Evolutionary conservation across 768 basidiomycete genomes (phyloP), one percentile per base, ranked within the genome.

Genomic region (Kwoniella shandongensis): DNA sequence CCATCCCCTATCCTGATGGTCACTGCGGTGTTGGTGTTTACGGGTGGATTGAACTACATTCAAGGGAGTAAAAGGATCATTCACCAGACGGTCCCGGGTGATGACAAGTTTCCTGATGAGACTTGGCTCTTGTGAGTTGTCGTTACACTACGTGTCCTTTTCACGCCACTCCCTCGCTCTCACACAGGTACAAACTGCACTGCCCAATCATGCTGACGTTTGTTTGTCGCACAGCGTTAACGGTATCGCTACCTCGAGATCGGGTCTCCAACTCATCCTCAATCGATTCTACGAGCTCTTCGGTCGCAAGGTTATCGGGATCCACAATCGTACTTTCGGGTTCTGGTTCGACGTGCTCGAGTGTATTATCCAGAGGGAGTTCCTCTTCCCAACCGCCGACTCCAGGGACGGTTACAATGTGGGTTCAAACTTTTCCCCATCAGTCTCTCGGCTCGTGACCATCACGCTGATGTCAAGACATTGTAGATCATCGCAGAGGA

Each of bases 281-380:
- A 47, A 61, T 42, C 38, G 32, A 15, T 57, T 69, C 15, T 45
- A 63, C 49, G 25, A 15, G 0, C 26, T 56, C n/a, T 73, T 73
- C 48, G 57, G 57, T 5, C 57, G 71, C 2, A 46, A 50, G 10
- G 54, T 73, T 41, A 65, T 49, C 12, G 71, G 68, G 1, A 57
- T 73, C 36, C 56, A 67, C 57, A 73, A 73, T 45, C 48, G 59
- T 32, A 66, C 67, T 12, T 53, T 45, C 22, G 71, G 71, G n/a
- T 47, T 73, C 40, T 62, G 66, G 56, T 70, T 66, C 38, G 71
- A 73, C 30, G n/a, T 73, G 13, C 35, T 68, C 22, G 71, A 73
- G 40, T 70, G 68, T 45, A 36, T 67, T 22, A 17, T 73, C 22
- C 71, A 73, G 53, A 54, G 71, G 41, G 71, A 73, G 48, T 48